Evolutionary conservation across 2,329 filamentous ascomycete genomes (phyloP), one percentile per base, ranked within the genome.

Genomic region (Blastomyces emzantsi): DNA sequence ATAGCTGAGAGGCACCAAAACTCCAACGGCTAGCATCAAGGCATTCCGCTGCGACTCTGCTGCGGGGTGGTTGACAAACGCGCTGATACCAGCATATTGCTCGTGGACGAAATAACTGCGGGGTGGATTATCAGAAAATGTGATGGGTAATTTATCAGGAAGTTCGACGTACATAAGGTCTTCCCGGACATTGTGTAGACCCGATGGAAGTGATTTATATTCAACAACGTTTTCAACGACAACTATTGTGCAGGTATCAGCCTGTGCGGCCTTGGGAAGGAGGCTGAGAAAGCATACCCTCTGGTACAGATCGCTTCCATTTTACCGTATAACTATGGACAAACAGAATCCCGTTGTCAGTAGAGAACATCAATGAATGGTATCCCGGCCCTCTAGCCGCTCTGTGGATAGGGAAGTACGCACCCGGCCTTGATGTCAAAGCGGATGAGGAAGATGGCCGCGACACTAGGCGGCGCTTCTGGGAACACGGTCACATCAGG

Each of bases 181-280:
- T 68, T 92, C 86, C 41, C 87, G 81, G 25, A 97, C 90, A 64
- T 90, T 89, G 77, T 99, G 94, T 60, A 97, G 77, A 30, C 94
- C 94, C 0, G 93, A 97, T 2, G 94, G 94, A 57, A 99, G 83
- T 66, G 91, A 95, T 78, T 97, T 97, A 83, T 92, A 99, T 77
- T 99, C 94, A 71, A 97, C 91, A 30, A 89, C 86, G 63, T 91
- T 91, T 69, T 96, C 90, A 59, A 97, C 83, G 57, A 81, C 75
- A 51, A 85, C 81, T 83, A 64, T 64, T 62, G 60, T 33, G 17
- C 8, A 15, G 19, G 2, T 60, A 30, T 33, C 30, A 52, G 60
- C 47, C 13, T 30, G 63, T 43, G 62, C 62, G 51, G 22, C 43
- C n/a, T 56, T 13, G 22, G 28, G 49, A 43, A 5, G n/a, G 36